Evolutionary conservation across 2,329 filamentous ascomycete species (phyloP), one percentile per base, ranked within the genome.

Genomic region (Colletotrichum camelliae): DNA sequence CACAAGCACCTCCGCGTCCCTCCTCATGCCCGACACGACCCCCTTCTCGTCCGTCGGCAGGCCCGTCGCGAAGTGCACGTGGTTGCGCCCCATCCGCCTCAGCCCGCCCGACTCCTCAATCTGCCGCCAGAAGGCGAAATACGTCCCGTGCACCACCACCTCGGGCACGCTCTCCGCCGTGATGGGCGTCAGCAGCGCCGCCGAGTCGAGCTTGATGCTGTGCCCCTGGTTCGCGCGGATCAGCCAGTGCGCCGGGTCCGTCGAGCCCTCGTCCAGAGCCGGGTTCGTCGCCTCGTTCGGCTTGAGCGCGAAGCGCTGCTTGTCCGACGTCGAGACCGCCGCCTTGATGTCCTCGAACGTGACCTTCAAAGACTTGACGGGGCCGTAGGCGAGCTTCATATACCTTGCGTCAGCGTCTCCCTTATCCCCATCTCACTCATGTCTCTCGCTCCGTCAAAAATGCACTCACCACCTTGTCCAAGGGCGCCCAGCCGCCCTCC

Each of bases 171-270:
- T 91, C 39, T 89, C 89, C 1, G 91, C 81, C 2, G 91, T 93
- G 73, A 98, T 88, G 8, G 93, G 92, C 24, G 88, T 89, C 4
- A 98, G 90, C 3, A 97, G 89, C 0, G 90, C 90, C 62, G 93
- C 91, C n/a, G 92, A 92, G 33, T 95, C 93, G 43, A 93, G 86
- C 81, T 92, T 92, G 82, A 99, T 94, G 80, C 92, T 95, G 87
- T 98, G 97, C 70, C 97, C 97, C 86, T 98, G 97, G 82, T 97
- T 98, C 33, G 97, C 97, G 81, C 97, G 95, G 85, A 99, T 98
- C 37, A 97, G 89, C 87, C 93, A 98, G 83, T 94, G 89, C 1
- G 89, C 84, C 0, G 95, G 89, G 66, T 94, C 87, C 10, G 82
- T 81, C 24, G 83, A 82, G 21, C 80, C 77, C 13, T 81, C 80